Conservation (phyloP, 129 eudicot genomes). For the Helianthus tuberosus region DNA sequence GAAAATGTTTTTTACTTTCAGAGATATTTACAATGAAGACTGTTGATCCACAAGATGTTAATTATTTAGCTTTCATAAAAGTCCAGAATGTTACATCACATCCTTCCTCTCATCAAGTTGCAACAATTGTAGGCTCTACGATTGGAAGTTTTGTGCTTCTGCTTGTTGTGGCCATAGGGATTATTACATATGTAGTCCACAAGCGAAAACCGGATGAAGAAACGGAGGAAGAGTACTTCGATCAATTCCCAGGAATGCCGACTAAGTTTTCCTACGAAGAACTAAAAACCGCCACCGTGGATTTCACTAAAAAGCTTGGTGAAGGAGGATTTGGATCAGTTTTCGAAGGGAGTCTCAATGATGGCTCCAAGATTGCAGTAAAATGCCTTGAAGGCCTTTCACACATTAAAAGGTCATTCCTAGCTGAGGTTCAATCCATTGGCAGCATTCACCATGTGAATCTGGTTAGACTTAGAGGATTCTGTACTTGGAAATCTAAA, state of each 20-base stretch:
- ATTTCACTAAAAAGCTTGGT: constrained; percentile 33
- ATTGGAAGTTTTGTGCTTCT: neutral
- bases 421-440: too few species aligned
- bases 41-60: neutral
- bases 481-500: too few species aligned
- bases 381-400: neutral
- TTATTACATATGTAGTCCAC: neutral
- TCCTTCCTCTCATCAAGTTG: neutral
- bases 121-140: neutral
- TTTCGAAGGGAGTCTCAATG: constrained; percentile 21
- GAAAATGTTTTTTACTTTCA: constrained; percentile 20
- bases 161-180: neutral
- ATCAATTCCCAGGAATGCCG: constrained; percentile 27
- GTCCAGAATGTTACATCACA: constrained; percentile 17
- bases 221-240: constrained; percentile 19
- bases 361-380: constrained; percentile 26
- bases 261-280: constrained; percentile 30
- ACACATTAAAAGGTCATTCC: too few species aligned
- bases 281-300: constrained; percentile 9
- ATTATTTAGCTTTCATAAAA: constrained; percentile 27
- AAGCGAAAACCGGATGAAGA: constrained; percentile 5
- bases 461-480: too few species aligned
- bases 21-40: constrained; percentile 33
- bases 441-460: too few species aligned
- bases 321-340: constrained; percentile 45